Evolutionary conservation across 495 filamentous ascomycete genomes (phyloP), one percentile per base, ranked within the genome.

Genomic region (Talaromyces trachyspermus): DNA sequence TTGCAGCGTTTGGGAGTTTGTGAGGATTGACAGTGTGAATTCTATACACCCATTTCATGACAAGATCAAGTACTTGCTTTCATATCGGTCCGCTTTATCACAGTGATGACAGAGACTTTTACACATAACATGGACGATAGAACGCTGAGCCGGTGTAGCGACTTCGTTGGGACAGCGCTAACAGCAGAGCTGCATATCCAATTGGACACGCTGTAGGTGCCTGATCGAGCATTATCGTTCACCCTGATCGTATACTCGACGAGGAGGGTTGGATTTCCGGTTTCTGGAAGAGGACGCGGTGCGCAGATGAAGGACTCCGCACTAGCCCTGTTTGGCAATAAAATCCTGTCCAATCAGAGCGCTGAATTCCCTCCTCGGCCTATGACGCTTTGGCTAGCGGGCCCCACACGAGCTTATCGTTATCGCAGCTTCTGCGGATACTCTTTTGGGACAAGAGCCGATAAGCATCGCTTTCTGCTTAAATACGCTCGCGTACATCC

Each of bases 391-490:
- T 42, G 20, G 3, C 7, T 11, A 24, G 8, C 9, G 15, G 11
- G 15, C 18, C 19, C 29, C 44, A 35, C 44, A 46, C 44, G 18
- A 46, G 44, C 44, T 46, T 46, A 37, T 46, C 44, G 44, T 46
- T 46, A 46, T 46, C 44, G 32, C 17, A 22, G 44, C 3, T 36
- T 15, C 29, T 24, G 14, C 22, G 39, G 20, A 20, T 42, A 23
- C 39, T 23, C n/a, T 42, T 42, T 42, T 42, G 20, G 39, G 39
- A n/a, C 39, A 42, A 12, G n/a, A n/a, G n/a, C n/a, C n/a, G n/a
- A n/a, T n/a, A n/a, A n/a, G n/a, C n/a, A n/a, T n/a, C n/a, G n/a
- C n/a, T n/a, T n/a, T n/a, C n/a, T n/a, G n/a, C n/a, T n/a, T n/a
- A n/a, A n/a, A n/a, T n/a, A n/a, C n/a, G n/a, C n/a, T n/a, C n/a